These are phyloP conservation scores for Stropharia rugosoannulata DNA, from an alignment of 768 basidiomycete genomes.

Conservation along the genomic window DNA sequence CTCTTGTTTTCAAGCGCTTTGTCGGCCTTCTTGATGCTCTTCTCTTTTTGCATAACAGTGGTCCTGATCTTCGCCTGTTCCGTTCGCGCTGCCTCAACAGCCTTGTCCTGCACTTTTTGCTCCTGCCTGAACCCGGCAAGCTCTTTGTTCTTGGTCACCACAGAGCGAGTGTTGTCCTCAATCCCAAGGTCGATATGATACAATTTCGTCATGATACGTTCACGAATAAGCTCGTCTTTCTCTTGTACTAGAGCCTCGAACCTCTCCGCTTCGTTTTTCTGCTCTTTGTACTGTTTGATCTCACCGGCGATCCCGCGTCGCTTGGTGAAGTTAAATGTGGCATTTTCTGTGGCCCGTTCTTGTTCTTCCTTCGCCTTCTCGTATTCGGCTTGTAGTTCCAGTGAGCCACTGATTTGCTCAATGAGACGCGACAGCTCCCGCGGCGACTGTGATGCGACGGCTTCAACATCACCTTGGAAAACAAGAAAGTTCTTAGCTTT, in stretches of 20 bases:
- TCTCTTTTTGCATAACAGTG: constrained; percentile 80
- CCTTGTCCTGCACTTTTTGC: constrained; percentile 68
- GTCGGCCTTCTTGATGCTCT: constrained; percentile 86
- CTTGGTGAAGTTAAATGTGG: constrained; percentile 93
- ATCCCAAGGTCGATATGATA: constrained; percentile 89
- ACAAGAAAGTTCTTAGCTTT: constrained; percentile 99
- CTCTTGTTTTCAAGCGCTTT: constrained; percentile 86
- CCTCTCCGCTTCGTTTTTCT: constrained; percentile 88
- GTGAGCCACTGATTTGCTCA: constrained; percentile 93
- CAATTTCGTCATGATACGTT: constrained; percentile 82
- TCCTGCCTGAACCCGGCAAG: constrained; percentile 68
- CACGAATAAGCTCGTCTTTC: constrained; percentile 79
- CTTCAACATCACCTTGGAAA: constrained; percentile 98
- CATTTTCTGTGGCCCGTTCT: constrained; percentile 90
- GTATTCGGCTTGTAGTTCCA: constrained; percentile 87
- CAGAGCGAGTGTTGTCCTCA: constrained; percentile 64
- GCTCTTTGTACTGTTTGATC: constrained; percentile 96
- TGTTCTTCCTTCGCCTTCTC: constrained; percentile 86
- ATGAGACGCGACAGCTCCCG: constrained; percentile 87
- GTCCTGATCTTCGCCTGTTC: constrained; percentile 80
- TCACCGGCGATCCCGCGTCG: constrained; percentile 91
- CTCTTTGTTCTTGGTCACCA: constrained; percentile 72
- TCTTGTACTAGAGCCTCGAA: constrained; percentile 80
- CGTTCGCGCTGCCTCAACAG: constrained; percentile 69
- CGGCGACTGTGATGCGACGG: constrained; percentile 92